Evolutionary conservation across 805 yeast species (phyloP), one percentile per base, ranked within the genome.

Genomic region (Ogataea nonfermentans): DNA sequence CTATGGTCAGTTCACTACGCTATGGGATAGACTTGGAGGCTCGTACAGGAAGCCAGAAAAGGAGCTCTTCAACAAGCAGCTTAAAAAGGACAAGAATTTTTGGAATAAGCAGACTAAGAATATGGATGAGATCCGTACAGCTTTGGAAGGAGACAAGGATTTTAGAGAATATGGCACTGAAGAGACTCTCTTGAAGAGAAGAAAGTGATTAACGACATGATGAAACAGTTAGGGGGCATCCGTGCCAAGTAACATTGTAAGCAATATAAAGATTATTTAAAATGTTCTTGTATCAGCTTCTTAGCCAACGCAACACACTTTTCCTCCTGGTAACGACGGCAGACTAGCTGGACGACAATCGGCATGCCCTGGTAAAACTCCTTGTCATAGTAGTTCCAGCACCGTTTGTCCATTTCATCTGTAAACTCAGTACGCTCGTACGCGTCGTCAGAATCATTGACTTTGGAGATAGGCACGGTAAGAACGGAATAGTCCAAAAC

Each of bases 11-110:
- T 93, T 91, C 70, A 90, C 98, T 32, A 93, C 99, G 12, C 71
- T 93, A 50, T 93, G 99, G 99, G 99, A 93, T 64, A 82, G 99
- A 67, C 67, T 93, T 42, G 98, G 98, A 37, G 84, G 89, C 32
- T 79, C 95, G 19, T 90, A 93, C 68, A 84, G 98, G 67, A 77
- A 79, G 54, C 99, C 99, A 4, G 98, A 93, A 59, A 78, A 74
- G 56, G 84, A 86, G 52, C 71, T 91, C 52, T 91, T 90, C 62
- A 86, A 81, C 59, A 76, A 75, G 51, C 63, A 73, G 17, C 59
- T 65, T 46, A 80, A 74, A 62, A 76, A 74, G 58, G 79, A 79
- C 47, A 65, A 71, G 52, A 63, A 68, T 48, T 75, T 82, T 31
- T 82, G 95, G 88, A 73, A 70, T 27, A 71, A 74, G 48, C 96